phyloP scores from a whole-genome alignment of 2,329 filamentous ascomycete species.

The Epichloe festucae region DNA sequence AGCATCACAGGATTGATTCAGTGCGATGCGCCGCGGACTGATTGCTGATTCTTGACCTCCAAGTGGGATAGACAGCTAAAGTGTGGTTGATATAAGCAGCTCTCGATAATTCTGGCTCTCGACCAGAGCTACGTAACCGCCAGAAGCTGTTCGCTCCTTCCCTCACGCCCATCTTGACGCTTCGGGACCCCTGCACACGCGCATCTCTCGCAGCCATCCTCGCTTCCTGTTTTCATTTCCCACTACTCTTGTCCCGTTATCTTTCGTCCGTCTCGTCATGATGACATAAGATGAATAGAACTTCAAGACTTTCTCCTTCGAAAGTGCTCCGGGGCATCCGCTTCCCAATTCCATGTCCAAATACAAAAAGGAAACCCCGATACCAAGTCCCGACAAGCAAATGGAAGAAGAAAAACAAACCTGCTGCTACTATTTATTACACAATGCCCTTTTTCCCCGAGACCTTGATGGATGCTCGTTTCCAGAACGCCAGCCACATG shows the following conservation, averaged over 20 bases:
- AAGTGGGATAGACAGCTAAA: no score
- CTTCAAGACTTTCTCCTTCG: neutral
- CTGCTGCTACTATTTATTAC: constrained; percentile 4
- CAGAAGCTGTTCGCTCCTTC: neutral
- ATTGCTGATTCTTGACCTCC: no score
- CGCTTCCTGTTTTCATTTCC: neutral
- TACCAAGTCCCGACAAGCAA: neutral
- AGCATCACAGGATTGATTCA: no score
- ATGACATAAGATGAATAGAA: neutral
- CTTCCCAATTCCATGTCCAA: neutral
- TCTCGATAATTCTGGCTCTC: no score
- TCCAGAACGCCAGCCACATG: constrained; percentile 5
- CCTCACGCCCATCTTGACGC: neutral
- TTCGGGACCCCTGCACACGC: neutral
- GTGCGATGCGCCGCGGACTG: no score
- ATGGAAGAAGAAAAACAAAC: neutral
- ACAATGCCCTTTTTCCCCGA: neutral
- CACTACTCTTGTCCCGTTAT: neutral
- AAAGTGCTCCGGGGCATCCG: neutral
- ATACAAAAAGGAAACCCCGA: neutral
- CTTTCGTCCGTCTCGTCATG: neutral
- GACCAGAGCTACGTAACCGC: no score
- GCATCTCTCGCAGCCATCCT: neutral
- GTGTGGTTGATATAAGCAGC: neutral
- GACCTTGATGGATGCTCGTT: neutral